Conservation (phyloP, 768 basidiomycete species). For the Pisolithus sp. region DNA sequence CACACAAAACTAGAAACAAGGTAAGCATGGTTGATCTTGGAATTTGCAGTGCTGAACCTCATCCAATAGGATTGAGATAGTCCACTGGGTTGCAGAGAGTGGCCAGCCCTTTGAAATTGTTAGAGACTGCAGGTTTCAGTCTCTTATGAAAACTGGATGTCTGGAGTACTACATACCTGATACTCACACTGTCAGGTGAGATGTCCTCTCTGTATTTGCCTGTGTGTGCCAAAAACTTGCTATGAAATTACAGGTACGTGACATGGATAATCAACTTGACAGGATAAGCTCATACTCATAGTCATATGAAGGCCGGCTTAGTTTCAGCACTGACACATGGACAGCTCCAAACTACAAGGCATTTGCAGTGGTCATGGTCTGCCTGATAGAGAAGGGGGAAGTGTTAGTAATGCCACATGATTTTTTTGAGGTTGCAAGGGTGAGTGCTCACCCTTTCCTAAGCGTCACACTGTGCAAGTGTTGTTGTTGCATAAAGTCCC, state of each 20-base stretch:
- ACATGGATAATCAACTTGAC: not conserved
- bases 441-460: slow-evolving; percentile 1
- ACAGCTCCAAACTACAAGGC: slow-evolving; percentile 32
- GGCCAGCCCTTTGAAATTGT: slow-evolving; percentile 18
- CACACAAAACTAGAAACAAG: slow-evolving; percentile 12
- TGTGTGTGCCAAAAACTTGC: not conserved
- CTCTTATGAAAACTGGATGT: slow-evolving; percentile 10
- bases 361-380: slow-evolving; percentile 26
- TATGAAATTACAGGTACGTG: not conserved
- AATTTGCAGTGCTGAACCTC: not conserved
- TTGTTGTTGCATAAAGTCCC: slow-evolving; percentile 15
- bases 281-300: slow-evolving; percentile 4
- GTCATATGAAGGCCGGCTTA: slow-evolving; percentile 25
- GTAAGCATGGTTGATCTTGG: not conserved
- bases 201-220: slow-evolving; percentile 13
- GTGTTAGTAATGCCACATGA: slow-evolving; percentile 28
- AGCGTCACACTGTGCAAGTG: not conserved
- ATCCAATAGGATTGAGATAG: slow-evolving; percentile 16
- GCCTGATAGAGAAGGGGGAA: slow-evolving; percentile 26
- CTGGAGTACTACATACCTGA: slow-evolving; percentile 12
- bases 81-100: slow-evolving; percentile 19
- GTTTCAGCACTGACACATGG: slow-evolving; percentile 33
- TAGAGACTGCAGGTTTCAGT: slow-evolving; percentile 14
- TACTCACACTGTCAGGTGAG: slow-evolving; percentile 13
- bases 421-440: slow-evolving; percentile 29